A percentile compares a stretch with the other conserved stretches of the same genome.
These are phyloP conservation scores for Salpingoeca rosetta DNA, from an alignment of 78 protist genomes.

Conservation along the genomic window DNA sequence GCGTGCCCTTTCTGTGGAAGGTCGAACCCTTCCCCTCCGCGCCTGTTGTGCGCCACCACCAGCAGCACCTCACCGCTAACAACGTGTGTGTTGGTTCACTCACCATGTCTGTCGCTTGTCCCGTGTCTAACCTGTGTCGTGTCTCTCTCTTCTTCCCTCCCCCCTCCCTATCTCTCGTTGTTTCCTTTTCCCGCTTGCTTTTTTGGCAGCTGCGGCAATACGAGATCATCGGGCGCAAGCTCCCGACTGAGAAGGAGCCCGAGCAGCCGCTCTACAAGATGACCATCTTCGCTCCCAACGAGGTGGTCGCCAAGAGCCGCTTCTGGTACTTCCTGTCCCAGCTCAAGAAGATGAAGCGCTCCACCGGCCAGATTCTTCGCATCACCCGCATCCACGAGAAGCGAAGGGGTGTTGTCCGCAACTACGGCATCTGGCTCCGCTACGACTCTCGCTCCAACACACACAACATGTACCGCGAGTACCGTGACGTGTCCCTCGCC, in stretches of 20 bases:
- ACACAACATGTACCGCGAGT: constrained; percentile 96
- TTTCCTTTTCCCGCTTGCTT: no score
- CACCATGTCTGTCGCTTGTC: no score
- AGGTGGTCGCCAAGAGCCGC: constrained; percentile 83
- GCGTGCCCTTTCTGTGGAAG: no score
- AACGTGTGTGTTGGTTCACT: no score
- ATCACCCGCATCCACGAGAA: constrained; percentile 52
- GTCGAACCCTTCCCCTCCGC: no score
- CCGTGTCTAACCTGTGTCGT: no score
- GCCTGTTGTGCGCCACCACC: no score
- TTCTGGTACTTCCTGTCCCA: constrained; percentile 95
- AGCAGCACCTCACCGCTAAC: no score
- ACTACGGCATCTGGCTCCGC: constrained; percentile 92
- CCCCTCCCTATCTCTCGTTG: no score
- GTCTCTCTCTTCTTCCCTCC: no score
- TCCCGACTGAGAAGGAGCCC: constrained; percentile 60
- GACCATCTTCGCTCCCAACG: constrained; percentile 93
- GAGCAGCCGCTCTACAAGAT: constrained; percentile 87
- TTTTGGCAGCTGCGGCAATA: constrained; percentile 56
- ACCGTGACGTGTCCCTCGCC: constrained; percentile 70
- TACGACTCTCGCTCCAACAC: constrained; percentile 92
- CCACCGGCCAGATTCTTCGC: constrained; percentile 87
- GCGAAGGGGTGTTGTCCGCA: constrained; percentile 66
- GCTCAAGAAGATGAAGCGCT: constrained; percentile 82
- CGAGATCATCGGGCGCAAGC: constrained; percentile 77